Evolutionary conservation across 768 basidiomycete species (phyloP).

Genomic region (Termitomyces sp.): DNA sequence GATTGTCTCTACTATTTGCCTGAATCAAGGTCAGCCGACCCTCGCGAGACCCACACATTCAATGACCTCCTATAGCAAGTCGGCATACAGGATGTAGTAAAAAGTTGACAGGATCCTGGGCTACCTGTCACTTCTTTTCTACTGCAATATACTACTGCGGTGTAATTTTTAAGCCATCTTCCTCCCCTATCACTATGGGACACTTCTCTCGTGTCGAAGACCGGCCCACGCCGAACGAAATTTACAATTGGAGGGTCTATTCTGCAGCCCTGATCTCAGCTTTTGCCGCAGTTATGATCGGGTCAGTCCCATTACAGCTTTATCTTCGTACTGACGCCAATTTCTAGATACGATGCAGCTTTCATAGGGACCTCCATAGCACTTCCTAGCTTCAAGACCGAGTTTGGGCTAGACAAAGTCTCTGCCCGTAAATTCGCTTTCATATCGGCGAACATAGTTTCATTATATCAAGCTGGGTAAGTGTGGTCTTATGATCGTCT

Average conservation of each 20-base stretch:
- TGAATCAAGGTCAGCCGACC: neutral
- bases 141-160: neutral
- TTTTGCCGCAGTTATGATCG: constrained; percentile 36
- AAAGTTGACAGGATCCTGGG: neutral
- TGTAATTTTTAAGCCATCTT: neutral
- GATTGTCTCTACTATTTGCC: neutral
- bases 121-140: neutral
- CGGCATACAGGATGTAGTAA: neutral
- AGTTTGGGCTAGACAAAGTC: constrained; percentile 33
- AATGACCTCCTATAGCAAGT: neutral
- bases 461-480: constrained; percentile 37
- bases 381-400: constrained; percentile 34
- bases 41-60: neutral
- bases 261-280: constrained; percentile 25
- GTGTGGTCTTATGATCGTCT: constrained; percentile 6
- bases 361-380: constrained; percentile 43
- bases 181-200: constrained; percentile 10
- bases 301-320: constrained; percentile 13
- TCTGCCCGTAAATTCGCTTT: constrained; percentile 22
- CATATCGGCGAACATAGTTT: constrained; percentile 39
- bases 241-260: constrained; percentile 38
- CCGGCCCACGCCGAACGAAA: constrained; percentile 20
- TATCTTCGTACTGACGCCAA: neutral
- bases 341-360: constrained; percentile 31
- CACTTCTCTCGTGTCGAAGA: constrained; percentile 18